phyloP scores from a whole-genome alignment of 495 filamentous ascomycete species.

The Penicillium psychrofluorescens region DNA sequence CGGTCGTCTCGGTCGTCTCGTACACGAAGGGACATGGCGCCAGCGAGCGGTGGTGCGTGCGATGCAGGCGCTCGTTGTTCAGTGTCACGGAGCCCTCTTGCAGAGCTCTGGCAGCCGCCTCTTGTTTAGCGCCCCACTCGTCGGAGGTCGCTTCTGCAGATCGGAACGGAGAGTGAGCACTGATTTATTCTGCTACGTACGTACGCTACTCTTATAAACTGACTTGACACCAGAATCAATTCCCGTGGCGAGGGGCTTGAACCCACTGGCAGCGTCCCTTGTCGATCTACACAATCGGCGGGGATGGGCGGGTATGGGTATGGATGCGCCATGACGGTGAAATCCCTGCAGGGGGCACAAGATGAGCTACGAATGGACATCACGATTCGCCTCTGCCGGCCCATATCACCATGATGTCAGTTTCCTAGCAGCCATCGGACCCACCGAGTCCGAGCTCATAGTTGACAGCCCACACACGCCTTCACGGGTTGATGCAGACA shows the following conservation, averaged over 20 bases:
- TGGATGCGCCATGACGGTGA: constrained; percentile 2
- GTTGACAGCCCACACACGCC: constrained; percentile 1
- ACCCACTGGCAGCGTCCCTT: not conserved
- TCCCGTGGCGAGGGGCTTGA: constrained; percentile 3
- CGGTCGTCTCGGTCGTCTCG: constrained; percentile 4
- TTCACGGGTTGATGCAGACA: no score
- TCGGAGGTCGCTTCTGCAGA: constrained; percentile 5
- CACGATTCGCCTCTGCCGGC: no score
- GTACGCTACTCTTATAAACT: not conserved
- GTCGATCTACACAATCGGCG: constrained; percentile 6
- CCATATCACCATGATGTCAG: constrained; percentile 11
- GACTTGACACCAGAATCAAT: constrained; percentile 6
- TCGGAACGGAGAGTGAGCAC: not conserved
- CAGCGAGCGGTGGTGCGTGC: constrained; percentile 9
- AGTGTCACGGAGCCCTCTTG: not conserved
- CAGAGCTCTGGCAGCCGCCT: constrained; percentile 4
- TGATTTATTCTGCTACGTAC: not conserved
- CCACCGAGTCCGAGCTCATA: constrained; percentile 2
- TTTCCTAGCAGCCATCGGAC: constrained; percentile 2
- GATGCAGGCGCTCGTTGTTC: constrained; percentile 5
- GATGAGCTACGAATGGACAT: no score
- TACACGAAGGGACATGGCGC: constrained; percentile 10
- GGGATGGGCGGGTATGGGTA: constrained; percentile 13
- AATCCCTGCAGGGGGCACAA: constrained; percentile 4
- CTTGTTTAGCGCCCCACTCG: constrained; percentile 7